Evolutionary conservation across 805 yeast genomes (phyloP), one percentile per base, ranked within the genome.

Genomic region (Dipodascopsis uninucleata): DNA sequence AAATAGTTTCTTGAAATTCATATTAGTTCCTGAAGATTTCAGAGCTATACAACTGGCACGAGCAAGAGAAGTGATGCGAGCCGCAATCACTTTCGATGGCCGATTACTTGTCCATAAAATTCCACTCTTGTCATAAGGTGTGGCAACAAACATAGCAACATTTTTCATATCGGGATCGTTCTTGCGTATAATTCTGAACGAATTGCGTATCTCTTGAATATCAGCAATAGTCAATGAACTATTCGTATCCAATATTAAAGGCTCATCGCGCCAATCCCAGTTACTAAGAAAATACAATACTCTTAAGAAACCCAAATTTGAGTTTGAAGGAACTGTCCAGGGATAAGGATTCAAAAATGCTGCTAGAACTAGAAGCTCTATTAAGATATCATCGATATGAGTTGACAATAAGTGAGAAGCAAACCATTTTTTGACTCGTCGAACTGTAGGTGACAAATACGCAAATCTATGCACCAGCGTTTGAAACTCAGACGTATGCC

Each of bases 241-340:
- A 10, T 82, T 79, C 55, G 86, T 67, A 59, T 93, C 97, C 49
- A 93, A 66, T 42, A 89, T 76, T 49, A 93, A 67, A 1, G 96
- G 83, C 36, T 82, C 87, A 52, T 85, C 94, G 57, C 78, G 82
- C 98, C 98, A 93, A 63, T 93, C 88, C 98, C 98, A 93, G 33
- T 66, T 67, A 21, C 95, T 74, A 35, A 93, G 63, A 58, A 82
- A 85, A 36, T 76, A 70, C 29, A 93, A 62, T 9, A 81, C 75
- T 47, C 93, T 80, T 47, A 85, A 68, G 61, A 93, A 87, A 4
- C 96, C 98, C 43, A 82, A 75, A 51, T 79, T 81, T 6, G 82
- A 79, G 43, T 90, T 80, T 22, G 82, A 77, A 2, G 98, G 97
- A 1, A 78, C 74, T 1, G 78, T 72, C 66, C 76, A 89, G n/a